Conservation (phyloP, 768 basidiomycete species). For the Calocybe gangraenosa region DNA sequence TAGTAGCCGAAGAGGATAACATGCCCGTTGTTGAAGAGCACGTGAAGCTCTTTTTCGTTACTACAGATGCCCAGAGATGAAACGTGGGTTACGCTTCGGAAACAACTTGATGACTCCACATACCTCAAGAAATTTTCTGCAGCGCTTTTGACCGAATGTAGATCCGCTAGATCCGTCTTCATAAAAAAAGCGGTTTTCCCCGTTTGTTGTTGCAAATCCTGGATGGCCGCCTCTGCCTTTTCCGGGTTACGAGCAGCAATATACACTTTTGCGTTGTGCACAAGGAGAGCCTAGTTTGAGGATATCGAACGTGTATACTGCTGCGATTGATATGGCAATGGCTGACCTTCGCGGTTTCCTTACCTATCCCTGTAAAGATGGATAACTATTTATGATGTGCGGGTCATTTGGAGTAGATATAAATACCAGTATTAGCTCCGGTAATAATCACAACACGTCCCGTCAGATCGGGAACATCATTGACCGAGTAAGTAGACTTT, state of each 20-base stretch:
- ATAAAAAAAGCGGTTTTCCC: slow-evolving; percentile 42
- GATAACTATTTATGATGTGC: background rate
- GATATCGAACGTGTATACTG: background rate
- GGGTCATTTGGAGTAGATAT: no score
- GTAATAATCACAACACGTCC: slow-evolving; percentile 41
- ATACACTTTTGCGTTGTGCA: slow-evolving; percentile 65
- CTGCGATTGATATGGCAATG: no score
- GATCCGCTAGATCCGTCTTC: slow-evolving; percentile 37
- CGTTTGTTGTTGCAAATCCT: slow-evolving; percentile 45
- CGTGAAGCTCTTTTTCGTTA: slow-evolving; percentile 40
- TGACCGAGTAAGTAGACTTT: slow-evolving; percentile 34
- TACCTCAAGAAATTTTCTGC: slow-evolving; percentile 39
- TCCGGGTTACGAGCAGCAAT: slow-evolving; percentile 43
- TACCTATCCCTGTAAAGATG: slow-evolving; percentile 43
- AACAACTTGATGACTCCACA: no score
- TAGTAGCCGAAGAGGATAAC: background rate
- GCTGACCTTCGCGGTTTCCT: slow-evolving; percentile 53
- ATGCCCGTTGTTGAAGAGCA: slow-evolving; percentile 47
- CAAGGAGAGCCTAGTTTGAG: slow-evolving; percentile 40
- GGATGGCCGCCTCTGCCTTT: slow-evolving; percentile 47
- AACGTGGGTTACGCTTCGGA: no score
- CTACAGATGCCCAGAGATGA: no score
- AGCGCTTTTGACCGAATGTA: slow-evolving; percentile 34
- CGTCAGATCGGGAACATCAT: slow-evolving; percentile 49
- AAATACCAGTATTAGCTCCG: slow-evolving; percentile 32